Evolutionary conservation across 345 rosid genomes (phyloP), one percentile per base, ranked within the genome.

Genomic region (Stellera chamaejasme): DNA sequence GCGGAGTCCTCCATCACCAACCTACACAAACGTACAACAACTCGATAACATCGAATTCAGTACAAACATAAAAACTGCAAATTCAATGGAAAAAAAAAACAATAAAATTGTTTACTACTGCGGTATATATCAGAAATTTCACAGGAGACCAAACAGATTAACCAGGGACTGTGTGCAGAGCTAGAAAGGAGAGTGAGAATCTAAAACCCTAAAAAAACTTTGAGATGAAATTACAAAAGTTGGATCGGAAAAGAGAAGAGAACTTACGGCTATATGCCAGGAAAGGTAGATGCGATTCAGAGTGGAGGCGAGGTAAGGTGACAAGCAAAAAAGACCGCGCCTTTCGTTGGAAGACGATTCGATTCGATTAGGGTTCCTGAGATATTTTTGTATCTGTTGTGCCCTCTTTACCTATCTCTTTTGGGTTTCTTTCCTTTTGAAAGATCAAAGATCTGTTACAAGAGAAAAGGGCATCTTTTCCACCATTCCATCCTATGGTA

Each of bases 1-100:
- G 54, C 66, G 44, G 62, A 63, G 45, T 79, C 86, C 26, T 76
- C 84, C 88, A 85, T 85, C 52, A 2, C 61, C 36, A 43, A 50
- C 55, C 62, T 55, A 23, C 27, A 69, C 36, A 45, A 50, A 45
- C 44, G 52, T 23, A 12, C 42, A 27, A 3, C 45, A 0, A 54
- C 11, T 43, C 0, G 13, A 28, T 11, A 44, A 26, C 16, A 16
- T 8, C 10, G 50, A 46, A 46, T 46, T 2, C 15, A n/a, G 10
- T 11, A 16, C 11, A 49, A 49, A 49, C 12, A 16, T 11, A 32
- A 32, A 8, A 32, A 32, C 9, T 32, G 39, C 5, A 32, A 32
- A 32, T 32, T 32, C 39, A 32, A 2, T 32, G 5, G 39, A 5
- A 32, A 32, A 32, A 5, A 32, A 32, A 32, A 2, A 32, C 3